Evolutionary conservation across 345 rosid genomes (phyloP).

Genomic region (Gossypium thurberi): DNA sequence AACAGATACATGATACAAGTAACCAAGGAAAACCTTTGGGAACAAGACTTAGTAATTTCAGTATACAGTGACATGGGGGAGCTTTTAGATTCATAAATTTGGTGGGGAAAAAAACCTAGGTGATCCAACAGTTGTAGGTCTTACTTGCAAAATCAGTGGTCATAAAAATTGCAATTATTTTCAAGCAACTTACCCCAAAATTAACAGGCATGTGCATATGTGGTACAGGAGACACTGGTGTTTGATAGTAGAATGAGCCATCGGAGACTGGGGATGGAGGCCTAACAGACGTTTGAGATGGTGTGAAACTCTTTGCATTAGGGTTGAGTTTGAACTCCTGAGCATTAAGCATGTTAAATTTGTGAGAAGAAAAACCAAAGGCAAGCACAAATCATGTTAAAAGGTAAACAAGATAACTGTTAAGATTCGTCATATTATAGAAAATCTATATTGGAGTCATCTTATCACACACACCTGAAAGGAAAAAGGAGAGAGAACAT

Average conservation of each 20-base stretch:
- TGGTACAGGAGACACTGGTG: constrained; percentile 37
- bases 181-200: constrained; percentile 51
- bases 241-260: constrained; percentile 54
- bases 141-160: not conserved
- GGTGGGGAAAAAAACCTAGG: not conserved
- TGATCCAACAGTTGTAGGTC: not conserved
- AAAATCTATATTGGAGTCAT: not conserved
- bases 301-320: constrained; percentile 78
- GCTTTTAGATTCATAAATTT: not conserved
- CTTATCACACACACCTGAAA: not conserved
- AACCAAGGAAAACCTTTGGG: not conserved
- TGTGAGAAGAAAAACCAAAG: not conserved
- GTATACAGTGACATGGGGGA: not conserved
- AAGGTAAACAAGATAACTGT: not conserved
- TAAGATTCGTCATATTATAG: not conserved
- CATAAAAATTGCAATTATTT: not conserved
- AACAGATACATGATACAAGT: not conserved
- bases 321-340: constrained; percentile 97
- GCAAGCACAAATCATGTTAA: not conserved
- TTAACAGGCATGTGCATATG: constrained; percentile 71
- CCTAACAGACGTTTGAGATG: constrained; percentile 44
- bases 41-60: not conserved
- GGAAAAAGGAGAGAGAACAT: constrained; percentile 3
- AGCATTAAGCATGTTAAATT: constrained; percentile 4
- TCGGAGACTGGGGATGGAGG: constrained; percentile 61